Evolutionary conservation across 371 early-diverging fungal species (phyloP).

Genomic region (Mortierella sp.): DNA sequence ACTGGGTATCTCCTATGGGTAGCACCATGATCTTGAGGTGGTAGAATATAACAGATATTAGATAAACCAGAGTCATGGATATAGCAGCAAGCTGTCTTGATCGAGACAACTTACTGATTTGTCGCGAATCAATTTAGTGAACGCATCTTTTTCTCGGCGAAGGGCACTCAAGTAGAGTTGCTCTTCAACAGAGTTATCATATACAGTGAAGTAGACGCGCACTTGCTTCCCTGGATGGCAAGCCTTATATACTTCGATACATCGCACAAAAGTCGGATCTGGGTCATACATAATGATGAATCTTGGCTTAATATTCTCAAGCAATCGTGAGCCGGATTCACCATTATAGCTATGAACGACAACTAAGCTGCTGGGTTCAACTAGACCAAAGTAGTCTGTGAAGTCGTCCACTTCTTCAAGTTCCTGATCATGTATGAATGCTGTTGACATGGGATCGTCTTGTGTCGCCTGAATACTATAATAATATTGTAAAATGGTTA

Average conservation of each 20-base stretch:
- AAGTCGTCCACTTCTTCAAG: constrained; percentile 54
- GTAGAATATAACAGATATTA: neutral
- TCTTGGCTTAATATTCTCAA: constrained; percentile 81
- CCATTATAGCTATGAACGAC: constrained; percentile 77
- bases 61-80: neutral
- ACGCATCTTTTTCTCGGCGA: constrained; percentile 92
- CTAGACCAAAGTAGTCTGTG: constrained; percentile 58
- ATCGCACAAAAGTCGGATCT: constrained; percentile 86
- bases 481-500: neutral
- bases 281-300: constrained; percentile 94
- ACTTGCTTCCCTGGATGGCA: constrained; percentile 65
- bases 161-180: constrained; percentile 89
- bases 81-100: no score
- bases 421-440: constrained; percentile 26
- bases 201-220: constrained; percentile 92
- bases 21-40: constrained; percentile 53
- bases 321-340: constrained; percentile 62
- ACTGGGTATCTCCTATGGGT: constrained; percentile 49
- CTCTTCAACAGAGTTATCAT: constrained; percentile 96
- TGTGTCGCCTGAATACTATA: constrained; percentile 34
- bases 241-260: constrained; percentile 88
- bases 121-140: constrained; percentile 93
- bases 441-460: constrained; percentile 8
- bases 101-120: constrained; percentile 72
- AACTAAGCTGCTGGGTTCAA: constrained; percentile 54